Evolutionary conservation across 176 grass and related monocot genomes (phyloP), one percentile per base, ranked within the genome.

Genomic region (Canna indica): DNA sequence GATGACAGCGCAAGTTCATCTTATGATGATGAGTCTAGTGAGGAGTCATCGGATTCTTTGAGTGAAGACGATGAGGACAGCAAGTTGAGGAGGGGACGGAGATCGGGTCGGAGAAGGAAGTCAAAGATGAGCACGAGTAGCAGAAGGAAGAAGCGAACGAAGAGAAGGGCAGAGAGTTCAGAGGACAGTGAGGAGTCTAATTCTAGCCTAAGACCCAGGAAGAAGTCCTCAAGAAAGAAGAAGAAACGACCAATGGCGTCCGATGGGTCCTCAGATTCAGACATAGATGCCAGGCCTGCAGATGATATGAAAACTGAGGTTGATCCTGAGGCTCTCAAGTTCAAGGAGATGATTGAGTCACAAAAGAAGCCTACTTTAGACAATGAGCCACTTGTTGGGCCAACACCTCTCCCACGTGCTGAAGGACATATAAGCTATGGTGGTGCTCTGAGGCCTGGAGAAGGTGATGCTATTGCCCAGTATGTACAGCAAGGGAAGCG

Each of bases 381-480:
- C 30, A 87, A 83, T 18, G 94, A 99, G 70, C 86, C 82, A 59
- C 69, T 86, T 3, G 84, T 99, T 54, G 95, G 90, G 34, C 89
- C 90, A 18, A 81, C 81, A 76, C 90, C 95, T 41, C 87, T 99
- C 17, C 84, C 86, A 0, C 89, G 84, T 15, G 82, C 95, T 0
- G 95, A 94, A 58, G 89, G 95, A 24, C 90, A 93, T 69, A 90
- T 99, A 72, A 94, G 95, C 78, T 94, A 93, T 77, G 86, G 95
- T 87, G 95, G 95, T 64, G 95, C 90, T 13, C 75, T 99, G 34
- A 90, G 95, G 67, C 95, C 95, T 4, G 88, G 94, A 81, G 95
- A 99, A 84, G 95, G 95, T 83, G 95, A 99, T 83, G 95, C 95
- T 20, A 99, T 99, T 47, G 95, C 95, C 12, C 95, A 94, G 76